These are phyloP conservation scores for Thelonectria rubi DNA, from an alignment of 2,329 filamentous ascomycete species.

Conservation along the genomic window DNA sequence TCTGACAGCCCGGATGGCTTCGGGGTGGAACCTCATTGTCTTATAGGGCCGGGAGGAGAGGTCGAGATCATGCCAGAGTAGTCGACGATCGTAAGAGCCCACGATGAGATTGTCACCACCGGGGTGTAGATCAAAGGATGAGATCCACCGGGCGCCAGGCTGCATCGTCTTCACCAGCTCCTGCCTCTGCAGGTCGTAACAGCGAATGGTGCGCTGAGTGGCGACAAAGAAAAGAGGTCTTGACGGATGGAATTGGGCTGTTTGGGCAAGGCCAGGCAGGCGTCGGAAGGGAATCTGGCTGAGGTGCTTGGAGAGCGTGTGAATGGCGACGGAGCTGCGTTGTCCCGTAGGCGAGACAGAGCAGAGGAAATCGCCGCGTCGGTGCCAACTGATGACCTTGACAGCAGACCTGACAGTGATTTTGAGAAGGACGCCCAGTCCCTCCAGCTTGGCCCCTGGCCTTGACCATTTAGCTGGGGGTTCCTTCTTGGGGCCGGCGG, in stretches of 20 bases:
- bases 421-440: conserved; percentile 81
- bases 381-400: conserved; percentile 93
- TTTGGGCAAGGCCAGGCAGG: conserved; percentile 79
- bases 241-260: conserved; percentile 92
- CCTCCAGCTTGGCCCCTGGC: conserved; percentile 76
- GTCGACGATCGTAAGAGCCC: conserved; percentile 90
- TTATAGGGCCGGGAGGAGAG: conserved; percentile 92
- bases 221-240: conserved; percentile 95
- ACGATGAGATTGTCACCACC: conserved; percentile 94
- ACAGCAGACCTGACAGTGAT: conserved; percentile 81
- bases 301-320: conserved; percentile 93
- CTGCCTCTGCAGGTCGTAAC: conserved; percentile 92
- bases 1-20: conserved; percentile 88
- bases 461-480: conserved; percentile 84
- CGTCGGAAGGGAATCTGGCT: conserved; percentile 93
- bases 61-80: conserved; percentile 97
- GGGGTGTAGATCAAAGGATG: conserved; percentile 90
- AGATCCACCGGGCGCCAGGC: conserved; percentile 93
- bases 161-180: conserved; percentile 93
- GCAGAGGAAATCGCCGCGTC: conserved; percentile 91
- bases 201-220: conserved; percentile 90
- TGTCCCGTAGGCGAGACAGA: conserved; percentile 86
- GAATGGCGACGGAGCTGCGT: conserved; percentile 85
- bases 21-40: conserved; percentile 92
- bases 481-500: conserved; percentile 72